These are phyloP conservation scores for Solanum dulcamara DNA, from an alignment of 257 asterid genomes.

Conservation along the genomic window DNA sequence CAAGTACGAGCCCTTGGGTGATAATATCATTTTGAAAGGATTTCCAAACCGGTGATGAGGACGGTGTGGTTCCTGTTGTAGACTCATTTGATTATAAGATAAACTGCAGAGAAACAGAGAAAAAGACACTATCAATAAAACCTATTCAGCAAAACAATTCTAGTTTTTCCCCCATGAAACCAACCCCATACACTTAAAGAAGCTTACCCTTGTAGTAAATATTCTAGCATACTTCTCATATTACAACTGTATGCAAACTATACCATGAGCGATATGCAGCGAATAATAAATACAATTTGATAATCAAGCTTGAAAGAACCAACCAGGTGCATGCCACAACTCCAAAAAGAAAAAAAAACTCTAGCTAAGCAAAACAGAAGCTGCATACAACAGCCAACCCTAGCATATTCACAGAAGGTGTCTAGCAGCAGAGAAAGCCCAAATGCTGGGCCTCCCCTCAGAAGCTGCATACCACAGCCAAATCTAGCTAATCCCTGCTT, in stretches of 20 bases:
- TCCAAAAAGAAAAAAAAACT: no score
- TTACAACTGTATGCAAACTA: neutral
- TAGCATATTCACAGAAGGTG: neutral
- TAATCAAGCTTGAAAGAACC: neutral
- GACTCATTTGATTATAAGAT: constrained; percentile 37
- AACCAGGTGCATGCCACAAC: neutral
- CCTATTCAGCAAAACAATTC: neutral
- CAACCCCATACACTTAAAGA: neutral
- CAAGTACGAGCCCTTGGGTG: constrained; percentile 48
- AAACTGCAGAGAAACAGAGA: constrained; percentile 24
- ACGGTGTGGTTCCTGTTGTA: constrained; percentile 55
- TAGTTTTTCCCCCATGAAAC: neutral
- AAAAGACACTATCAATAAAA: neutral
- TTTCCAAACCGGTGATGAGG: constrained; percentile 64
- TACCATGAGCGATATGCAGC: neutral
- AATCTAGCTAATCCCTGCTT: no score
- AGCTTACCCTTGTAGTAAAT: neutral
- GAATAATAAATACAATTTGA: neutral
- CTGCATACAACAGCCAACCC: neutral
- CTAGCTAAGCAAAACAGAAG: neutral
- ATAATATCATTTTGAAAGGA: constrained; percentile 53
- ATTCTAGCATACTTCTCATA: neutral
- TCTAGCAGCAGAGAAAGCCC: neutral
- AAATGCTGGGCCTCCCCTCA: neutral
- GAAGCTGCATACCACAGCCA: no score